Evolutionary conservation across 148 eudicot genomes (phyloP).

Genomic region (Spergularia marina): DNA sequence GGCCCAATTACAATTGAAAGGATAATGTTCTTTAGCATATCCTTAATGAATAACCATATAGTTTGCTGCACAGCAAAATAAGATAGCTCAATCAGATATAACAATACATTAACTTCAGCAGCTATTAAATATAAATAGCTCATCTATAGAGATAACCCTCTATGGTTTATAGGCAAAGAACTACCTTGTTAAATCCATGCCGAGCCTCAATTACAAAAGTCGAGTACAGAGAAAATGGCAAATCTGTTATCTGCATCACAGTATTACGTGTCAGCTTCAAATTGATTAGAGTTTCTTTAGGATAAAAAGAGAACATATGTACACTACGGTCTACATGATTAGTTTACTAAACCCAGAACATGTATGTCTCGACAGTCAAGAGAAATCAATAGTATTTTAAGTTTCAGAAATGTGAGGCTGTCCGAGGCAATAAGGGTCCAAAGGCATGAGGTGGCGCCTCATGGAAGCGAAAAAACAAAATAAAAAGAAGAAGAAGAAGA

Average conservation of each 20-base stretch:
- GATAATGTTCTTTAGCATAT: conserved; percentile 80
- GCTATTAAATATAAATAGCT: neutral
- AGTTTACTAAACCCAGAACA: neutral
- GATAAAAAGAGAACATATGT: neutral
- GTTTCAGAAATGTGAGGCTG: too few relatives aligned
- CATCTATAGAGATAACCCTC: neutral
- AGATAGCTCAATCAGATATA: conserved; percentile 12
- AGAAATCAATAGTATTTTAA: too few relatives aligned
- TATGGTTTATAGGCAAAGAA: neutral
- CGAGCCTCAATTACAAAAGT: conserved; percentile 96
- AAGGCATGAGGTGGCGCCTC: too few relatives aligned
- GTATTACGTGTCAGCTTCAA: conserved; percentile 23
- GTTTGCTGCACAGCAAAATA: conserved; percentile 70
- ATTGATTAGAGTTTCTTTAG: neutral
- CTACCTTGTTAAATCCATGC: conserved; percentile 97
- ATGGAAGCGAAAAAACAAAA: too few relatives aligned
- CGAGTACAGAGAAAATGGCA: conserved; percentile 92
- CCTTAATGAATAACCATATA: conserved; percentile 74
- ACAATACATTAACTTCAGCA: neutral
- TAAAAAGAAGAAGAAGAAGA: too few relatives aligned
- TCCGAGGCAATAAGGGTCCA: too few relatives aligned
- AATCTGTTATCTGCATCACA: conserved; percentile 76
- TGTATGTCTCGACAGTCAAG: too few relatives aligned
- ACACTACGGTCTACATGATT: neutral
- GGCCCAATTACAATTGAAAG: conserved; percentile 80